These are phyloP conservation scores for Suhomyces xylopsoci DNA, from an alignment of 805 yeast genomes.

Conservation along the genomic window DNA sequence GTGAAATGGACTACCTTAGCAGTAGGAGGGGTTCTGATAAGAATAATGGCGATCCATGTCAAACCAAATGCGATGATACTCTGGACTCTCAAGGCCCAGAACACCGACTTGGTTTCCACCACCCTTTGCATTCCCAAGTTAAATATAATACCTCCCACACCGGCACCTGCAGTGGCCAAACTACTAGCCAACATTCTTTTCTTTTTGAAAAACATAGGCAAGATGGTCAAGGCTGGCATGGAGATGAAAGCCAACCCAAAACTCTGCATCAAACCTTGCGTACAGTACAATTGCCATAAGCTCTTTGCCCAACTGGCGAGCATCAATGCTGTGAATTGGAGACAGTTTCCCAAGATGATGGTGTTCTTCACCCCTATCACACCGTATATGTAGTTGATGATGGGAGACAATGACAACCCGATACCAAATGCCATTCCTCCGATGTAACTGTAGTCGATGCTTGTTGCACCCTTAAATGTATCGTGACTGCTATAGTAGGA, in stretches of 20 bases:
- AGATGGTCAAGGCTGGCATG: slow-evolving; percentile 17
- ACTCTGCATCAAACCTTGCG: slow-evolving; percentile 23
- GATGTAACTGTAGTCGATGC: slow-evolving; percentile 22
- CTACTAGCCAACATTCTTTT: slow-evolving; percentile 18
- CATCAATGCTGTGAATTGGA: slow-evolving; percentile 20
- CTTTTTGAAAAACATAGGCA: slow-evolving; percentile 22
- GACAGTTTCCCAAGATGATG: slow-evolving; percentile 16
- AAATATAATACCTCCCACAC: slow-evolving; percentile 21
- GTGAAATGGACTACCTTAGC: slow-evolving; percentile 8
- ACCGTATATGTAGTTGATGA: slow-evolving; percentile 17
- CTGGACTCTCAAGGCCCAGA: slow-evolving; percentile 23
- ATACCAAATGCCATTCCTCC: slow-evolving; percentile 24
- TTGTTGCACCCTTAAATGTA: slow-evolving; percentile 18
- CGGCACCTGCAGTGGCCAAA: slow-evolving; percentile 21
- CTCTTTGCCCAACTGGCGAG: slow-evolving; percentile 18
- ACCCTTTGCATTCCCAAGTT: slow-evolving; percentile 25
- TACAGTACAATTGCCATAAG: slow-evolving; percentile 22
- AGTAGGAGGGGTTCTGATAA: slow-evolving; percentile 11
- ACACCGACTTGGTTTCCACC: slow-evolving; percentile 15
- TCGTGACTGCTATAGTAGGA: slow-evolving; percentile 18
- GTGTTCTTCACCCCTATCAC: slow-evolving; percentile 14
- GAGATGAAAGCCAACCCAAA: slow-evolving; percentile 21
- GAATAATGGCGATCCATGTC: slow-evolving; percentile 5
- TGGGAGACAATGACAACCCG: slow-evolving; percentile 19
- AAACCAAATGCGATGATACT: slow-evolving; percentile 9